Base-by-base conservation (phyloP, 345 rosid species). In the Ceriops tagal region DNA sequence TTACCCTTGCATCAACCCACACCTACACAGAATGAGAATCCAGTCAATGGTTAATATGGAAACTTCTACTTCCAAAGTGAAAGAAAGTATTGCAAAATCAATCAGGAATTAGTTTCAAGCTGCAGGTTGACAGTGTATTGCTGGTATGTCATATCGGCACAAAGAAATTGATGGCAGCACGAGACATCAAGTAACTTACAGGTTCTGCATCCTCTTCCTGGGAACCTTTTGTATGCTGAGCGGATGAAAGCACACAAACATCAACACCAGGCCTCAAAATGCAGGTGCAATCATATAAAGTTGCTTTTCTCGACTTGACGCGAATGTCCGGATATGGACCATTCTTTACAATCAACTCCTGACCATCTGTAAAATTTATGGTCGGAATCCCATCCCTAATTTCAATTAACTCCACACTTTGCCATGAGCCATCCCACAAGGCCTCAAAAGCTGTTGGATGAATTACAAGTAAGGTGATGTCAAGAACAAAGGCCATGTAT, bases 1-100 rank as follows among this genome's bases (percentile, higher is more conserved):
- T 83, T 74, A 91, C 89, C 73, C 74, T 84, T 67, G 89, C 98
- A 85, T 93, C 96, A 65, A 86, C 62, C 96, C 87, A 89, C 16
- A 88, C 91, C 95, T 89, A 66, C 20, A 67, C 21, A 71, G 37
- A 80, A 70, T 73, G 15, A 67, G 22, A 68, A 66, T n/a, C 19
- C 28, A 64, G 66, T 66, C 66, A 73, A 66, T 9, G 13, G 9
- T 20, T 22, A 59, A 60, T 59, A 34, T 5, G 15, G n/a, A 7
- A 59, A 46, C 1, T 21, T 21, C 15, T 35, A 64, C 24, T 60
- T 62, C 10, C 11, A 10, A 66, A 66, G 47, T 31, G 22, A 57
- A 43, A 72, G 31, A 28, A 28, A 16, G 43, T 60, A 19, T 51
- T 34, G 61, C 58, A 58, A 55, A 62, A 9, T 55, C 5, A 58